Conservation (phyloP, 371 early-diverging fungal genomes). For the Conidiobolus incongruus region DNA sequence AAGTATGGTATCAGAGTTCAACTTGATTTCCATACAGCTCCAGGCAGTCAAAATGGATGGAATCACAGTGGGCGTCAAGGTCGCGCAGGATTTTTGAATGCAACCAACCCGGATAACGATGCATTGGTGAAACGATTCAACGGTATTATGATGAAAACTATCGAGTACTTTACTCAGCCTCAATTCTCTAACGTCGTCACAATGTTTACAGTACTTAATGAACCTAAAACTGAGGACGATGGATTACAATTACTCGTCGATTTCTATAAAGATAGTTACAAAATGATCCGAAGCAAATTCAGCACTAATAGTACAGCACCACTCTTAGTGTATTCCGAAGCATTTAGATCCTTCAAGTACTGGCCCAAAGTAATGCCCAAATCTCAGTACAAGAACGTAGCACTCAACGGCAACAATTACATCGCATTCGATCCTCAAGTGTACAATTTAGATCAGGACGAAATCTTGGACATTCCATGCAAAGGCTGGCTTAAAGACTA, state of each 20-base stretch:
- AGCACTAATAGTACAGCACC: conserved; percentile 5
- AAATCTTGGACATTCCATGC: conserved; percentile 8
- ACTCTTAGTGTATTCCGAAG: conserved; percentile 11
- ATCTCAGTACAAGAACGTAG: conserved; percentile 7
- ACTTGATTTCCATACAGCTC: conserved; percentile 31
- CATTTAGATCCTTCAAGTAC: conserved; percentile 8
- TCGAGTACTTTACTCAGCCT: conserved; percentile 10
- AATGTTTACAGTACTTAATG: conserved; percentile 24
- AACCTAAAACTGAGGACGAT: conserved; percentile 6
- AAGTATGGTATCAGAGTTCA: conserved; percentile 26
- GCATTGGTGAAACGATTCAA: conserved; percentile 6
- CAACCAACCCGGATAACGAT: conserved; percentile 4
- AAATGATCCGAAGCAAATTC: conserved; percentile 1
- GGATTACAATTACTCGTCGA: conserved; percentile 7
- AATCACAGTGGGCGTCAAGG: conserved; percentile 16
- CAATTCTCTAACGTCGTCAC: conserved; percentile 21
- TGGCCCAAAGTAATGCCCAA: conserved; percentile 10
- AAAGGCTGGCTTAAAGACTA: conserved; percentile 7
- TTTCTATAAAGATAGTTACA: conserved; percentile 10
- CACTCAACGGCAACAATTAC: not conserved
- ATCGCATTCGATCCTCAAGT: not conserved
- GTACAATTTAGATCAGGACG: not conserved
- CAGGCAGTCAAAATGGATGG: conserved; percentile 32
- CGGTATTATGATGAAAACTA: conserved; percentile 4
- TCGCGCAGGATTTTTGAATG: conserved; percentile 2